These are phyloP conservation scores for Chlamydomonas sp. DNA, from an alignment of 139 green algal species.

Conservation along the genomic window DNA sequence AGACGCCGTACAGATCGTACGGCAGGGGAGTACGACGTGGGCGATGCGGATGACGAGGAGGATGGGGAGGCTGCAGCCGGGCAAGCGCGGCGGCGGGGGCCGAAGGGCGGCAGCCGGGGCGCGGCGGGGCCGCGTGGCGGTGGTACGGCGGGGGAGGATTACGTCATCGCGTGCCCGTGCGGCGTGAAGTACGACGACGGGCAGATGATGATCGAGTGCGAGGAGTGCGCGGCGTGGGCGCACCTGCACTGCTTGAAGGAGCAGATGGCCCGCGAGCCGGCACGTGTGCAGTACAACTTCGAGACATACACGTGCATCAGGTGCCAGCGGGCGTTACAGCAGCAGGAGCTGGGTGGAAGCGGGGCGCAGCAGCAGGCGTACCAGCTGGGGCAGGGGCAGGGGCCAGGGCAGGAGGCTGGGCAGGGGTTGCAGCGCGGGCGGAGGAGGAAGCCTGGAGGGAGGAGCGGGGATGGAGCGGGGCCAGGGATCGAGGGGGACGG, in stretches of 20 bases:
- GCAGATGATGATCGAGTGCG: slow-evolving; percentile 81
- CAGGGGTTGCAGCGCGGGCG: neutral
- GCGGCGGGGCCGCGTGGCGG: neutral
- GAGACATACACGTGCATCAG: slow-evolving; percentile 35
- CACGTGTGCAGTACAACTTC: slow-evolving; percentile 36
- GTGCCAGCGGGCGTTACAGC: slow-evolving; percentile 13
- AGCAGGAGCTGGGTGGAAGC: neutral
- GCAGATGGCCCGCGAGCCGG: slow-evolving; percentile 21
- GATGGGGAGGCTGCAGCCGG: neutral
- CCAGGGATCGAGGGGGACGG: neutral
- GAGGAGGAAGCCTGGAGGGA: too few relatives aligned
- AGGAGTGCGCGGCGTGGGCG: slow-evolving; percentile 73
- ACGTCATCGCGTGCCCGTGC: slow-evolving; percentile 69
- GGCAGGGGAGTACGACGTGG: slow-evolving; percentile 29
- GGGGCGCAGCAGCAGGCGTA: neutral
- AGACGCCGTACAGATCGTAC: slow-evolving; percentile 24
- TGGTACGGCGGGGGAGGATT: neutral
- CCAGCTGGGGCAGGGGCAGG: neutral
- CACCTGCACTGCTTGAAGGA: slow-evolving; percentile 62
- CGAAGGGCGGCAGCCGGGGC: neutral
- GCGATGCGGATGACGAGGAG: slow-evolving; percentile 12
- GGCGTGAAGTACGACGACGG: slow-evolving; percentile 73
- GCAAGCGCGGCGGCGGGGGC: neutral
- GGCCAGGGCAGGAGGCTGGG: neutral
- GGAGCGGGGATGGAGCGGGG: too few relatives aligned